Base-by-base conservation (phyloP, 495 filamentous ascomycete genomes). In the Aspergillus taichungensis region DNA sequence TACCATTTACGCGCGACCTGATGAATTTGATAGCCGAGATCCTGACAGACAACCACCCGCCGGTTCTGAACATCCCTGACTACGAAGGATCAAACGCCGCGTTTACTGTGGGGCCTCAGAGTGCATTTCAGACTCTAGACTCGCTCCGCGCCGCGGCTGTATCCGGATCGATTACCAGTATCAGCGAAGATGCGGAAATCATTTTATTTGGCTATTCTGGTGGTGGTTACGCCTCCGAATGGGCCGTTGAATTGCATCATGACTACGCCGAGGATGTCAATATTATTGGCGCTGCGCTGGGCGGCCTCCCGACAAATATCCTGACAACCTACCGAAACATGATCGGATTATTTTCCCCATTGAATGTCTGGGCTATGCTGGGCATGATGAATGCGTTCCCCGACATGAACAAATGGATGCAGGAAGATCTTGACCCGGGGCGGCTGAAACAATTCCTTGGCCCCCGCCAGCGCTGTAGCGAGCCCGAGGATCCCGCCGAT, bases 131-230 rank as follows among this genome's bases (percentile, higher is more conserved):
- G 8, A 69, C 63, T 9, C 56, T 77, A 8, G 73, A 77, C 46
- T 66, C 61, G 13, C 50, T 71, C 12, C 63, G 66, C 12, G 70
- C 72, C 5, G 60, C 61, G 10, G 39, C 72, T 2, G 52, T 51
- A 8, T 45, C 54, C 3, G 18, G 11, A 4, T 9, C 39, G 7
- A 31, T 37, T 1, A 42, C 40, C 12, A 30, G 34, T n/a, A 33
- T 53, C 8, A 34, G 38, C 0, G 34, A 39, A 9, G 28, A 50
- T 13, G 49, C 59, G 14, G 43, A 47, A n/a, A 45, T 58, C 10
- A 62, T 59, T 4, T 49, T 76, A 53, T 75, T 61, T 61, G 74
- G 73, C 14, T 75, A 74, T 47, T 71, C 67, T 8, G 73, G 74
- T 18, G 74, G 74, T 24, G 57, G 60, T 1, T 50, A 73, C 12